Evolutionary conservation across 2,329 filamentous ascomycete species (phyloP), one percentile per base, ranked within the genome.

Genomic region (Plectosphaerella plurivora): DNA sequence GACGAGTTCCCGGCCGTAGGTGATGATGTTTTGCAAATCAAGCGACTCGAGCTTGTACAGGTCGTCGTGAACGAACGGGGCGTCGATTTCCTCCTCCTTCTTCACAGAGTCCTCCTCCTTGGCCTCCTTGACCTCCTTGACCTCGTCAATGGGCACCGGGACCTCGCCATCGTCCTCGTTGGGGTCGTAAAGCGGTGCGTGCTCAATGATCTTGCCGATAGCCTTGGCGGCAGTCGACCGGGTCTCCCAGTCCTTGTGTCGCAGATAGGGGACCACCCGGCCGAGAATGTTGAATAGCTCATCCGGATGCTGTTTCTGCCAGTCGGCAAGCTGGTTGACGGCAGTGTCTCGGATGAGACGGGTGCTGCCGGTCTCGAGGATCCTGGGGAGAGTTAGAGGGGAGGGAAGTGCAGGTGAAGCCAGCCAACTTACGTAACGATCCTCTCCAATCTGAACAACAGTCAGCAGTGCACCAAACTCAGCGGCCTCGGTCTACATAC

Each of bases 361-460:
- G 55, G 94, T 99, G 73, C 93, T 97, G 62, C 94, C 94, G 53
- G 94, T 97, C 79, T 99, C 94, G 63, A 99, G 86, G 68, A 99
- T 84, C 59, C 92, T 96, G 39, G 49, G n/a, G 10, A 14, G 9
- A 15, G 14, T n/a, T 15, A 41, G 14, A 39, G 12, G 36, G n/a
- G 36, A 14, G 7, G 37, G 37, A 18, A 22, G 18, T 44, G 35
- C 35, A 12, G 4, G 11, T 37, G 35, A 37, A 37, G 11, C 16
- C 20, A 35, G n/a, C 4, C 8, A 12, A 50, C 48, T 50, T 22
- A 50, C 48, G 48, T 50, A 25, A 50, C 48, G 39, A 50, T 50
- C 39, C 48, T 22, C 14, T 50, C 48, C 16, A 50, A 41, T 50
- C 48, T 50, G 25, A 20, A 2, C 6, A 20, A 24, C 12, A 5